Base-by-base conservation (phyloP, 768 basidiomycete species). In the Leccinum rimulosum region DNA sequence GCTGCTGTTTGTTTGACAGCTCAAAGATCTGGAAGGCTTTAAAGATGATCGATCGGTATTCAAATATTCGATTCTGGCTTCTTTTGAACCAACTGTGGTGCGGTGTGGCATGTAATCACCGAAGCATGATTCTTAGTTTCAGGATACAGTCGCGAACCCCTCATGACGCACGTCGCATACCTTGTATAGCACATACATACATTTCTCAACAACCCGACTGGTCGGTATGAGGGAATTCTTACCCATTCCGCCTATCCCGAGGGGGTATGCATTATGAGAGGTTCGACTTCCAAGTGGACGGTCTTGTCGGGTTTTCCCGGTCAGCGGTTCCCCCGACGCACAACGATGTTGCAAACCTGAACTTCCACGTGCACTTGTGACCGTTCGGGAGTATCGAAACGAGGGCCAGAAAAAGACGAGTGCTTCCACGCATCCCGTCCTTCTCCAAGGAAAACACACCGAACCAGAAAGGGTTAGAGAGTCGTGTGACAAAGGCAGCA, bases 91-190 rank as follows among this genome's bases (percentile, higher is more conserved):
- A 17, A 30, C 19, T 30, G 14, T 25, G 43, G 53, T 27, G 53
- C 27, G 17, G 48, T 14, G 19, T 56, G 48, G 45, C 48, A 57
- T 50, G 55, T 70, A 58, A 68, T 64, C 56, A 49, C 65, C 67
- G 68, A 56, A 10, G 15, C 47, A n/a, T 19, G 40, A n/a, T 45
- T 19, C 19, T 19, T 6, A 19, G 43, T 45, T 45, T 45, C 43
- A 45, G 43, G 40, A 43, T 43, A n/a, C n/a, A 2, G 14, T 31
- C 30, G 27, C 27, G 27, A 31, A 31, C 30, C 6, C 6, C 14
- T 14, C 12, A 15, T 36, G 35, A 36, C 35, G 35, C 25, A 25
- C 25, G 25, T 25, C 25, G 25, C 35, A 36, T 36, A 36, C 35
- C 35, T 36, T 36, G 35, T 36, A 36, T 15, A 36, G 35, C 35